Evolutionary conservation across 2,329 filamentous ascomycete genomes (phyloP).

Genomic region (Venturia carpophila): DNA sequence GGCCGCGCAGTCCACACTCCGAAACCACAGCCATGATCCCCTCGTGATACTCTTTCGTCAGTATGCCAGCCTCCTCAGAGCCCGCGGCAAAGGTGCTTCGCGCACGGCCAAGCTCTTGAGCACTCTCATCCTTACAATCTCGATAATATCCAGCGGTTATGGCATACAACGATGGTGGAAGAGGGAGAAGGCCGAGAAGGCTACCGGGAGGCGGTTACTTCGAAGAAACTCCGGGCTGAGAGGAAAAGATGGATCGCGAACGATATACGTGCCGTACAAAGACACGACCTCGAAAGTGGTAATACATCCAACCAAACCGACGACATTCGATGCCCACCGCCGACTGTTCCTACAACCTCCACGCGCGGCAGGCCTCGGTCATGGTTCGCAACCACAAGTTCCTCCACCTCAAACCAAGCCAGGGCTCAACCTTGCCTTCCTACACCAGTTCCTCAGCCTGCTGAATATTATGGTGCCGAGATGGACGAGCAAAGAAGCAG

Average conservation of each 20-base stretch:
- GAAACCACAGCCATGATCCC: conserved; percentile 37
- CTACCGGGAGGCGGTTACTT: conserved; percentile 72
- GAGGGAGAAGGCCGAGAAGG: conserved; percentile 64
- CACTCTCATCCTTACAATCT: conserved; percentile 64
- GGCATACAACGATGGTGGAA: conserved; percentile 73
- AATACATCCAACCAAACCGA: conserved; percentile 80
- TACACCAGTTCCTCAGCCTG: conserved; percentile 92
- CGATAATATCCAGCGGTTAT: conserved; percentile 71
- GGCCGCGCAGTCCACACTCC: conserved; percentile 74
- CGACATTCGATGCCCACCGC: conserved; percentile 94
- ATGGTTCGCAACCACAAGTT: conserved; percentile 56
- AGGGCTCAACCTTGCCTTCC: conserved; percentile 86
- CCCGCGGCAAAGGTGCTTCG: conserved; percentile 55
- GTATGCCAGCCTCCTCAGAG: conserved; percentile 43
- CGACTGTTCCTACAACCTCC: conserved; percentile 89
- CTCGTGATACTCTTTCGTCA: conserved; percentile 40
- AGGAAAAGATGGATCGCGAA: conserved; percentile 89
- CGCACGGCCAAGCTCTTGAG: conserved; percentile 65
- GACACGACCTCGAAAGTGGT: conserved; percentile 81
- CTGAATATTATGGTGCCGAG: conserved; percentile 97
- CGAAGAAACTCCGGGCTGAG: conserved; percentile 86
- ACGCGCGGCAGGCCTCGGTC: conserved; percentile 66
- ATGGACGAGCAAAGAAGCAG: conserved; percentile 93
- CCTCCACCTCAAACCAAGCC: conserved; percentile 88
- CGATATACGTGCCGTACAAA: conserved; percentile 91